Base-by-base conservation (phyloP, 805 yeast species). In the Myxozyma vanderwaltii region DNA sequence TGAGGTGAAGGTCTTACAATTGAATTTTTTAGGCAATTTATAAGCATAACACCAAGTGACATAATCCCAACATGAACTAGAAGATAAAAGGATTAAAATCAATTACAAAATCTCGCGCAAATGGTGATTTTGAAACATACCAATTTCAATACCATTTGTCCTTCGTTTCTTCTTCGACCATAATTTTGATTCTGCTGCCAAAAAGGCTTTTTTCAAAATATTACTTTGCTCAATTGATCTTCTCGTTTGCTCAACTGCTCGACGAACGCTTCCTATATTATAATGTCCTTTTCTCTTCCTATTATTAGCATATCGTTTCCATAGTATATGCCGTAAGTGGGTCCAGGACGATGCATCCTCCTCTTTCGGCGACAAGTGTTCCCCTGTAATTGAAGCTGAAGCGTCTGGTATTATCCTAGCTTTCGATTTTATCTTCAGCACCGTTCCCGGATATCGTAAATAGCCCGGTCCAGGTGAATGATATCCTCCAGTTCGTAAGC, bases 61-160 rank as follows among this genome's bases (percentile, higher is more conserved):
- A 47, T 47, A 33, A 47, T 15, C 23, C 51, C 51, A 17, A 47
- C 51, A 47, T 47, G 51, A 23, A 47, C 51, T 47, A 15, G 4
- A 6, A 13, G 13, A 21, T 15, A 10, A 35, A 31, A 17, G 33
- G 51, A 38, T 19, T 21, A 17, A 19, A 24, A 4, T 6, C 13
- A 13, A n/a, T 17, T 17, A n/a, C n/a, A n/a, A n/a, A n/a, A n/a
- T n/a, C n/a, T n/a, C n/a, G n/a, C n/a, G n/a, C n/a, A n/a, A n/a
- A n/a, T n/a, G n/a, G n/a, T n/a, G n/a, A n/a, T n/a, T n/a, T n/a
- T n/a, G n/a, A n/a, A n/a, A 19, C 51, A 31, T 15, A 47, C 51
- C 51, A 19, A 47, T 47, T 47, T 47, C 51, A 47, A 47, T 40
- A 7, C 29, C 51, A 33, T 35, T 31, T 29, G 38, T 31, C 24